Percentiles rank a stretch among this genome's conserved stretches.
Conservation (phyloP, 495 filamentous ascomycete species). For the Neurospora terricola region DNA sequence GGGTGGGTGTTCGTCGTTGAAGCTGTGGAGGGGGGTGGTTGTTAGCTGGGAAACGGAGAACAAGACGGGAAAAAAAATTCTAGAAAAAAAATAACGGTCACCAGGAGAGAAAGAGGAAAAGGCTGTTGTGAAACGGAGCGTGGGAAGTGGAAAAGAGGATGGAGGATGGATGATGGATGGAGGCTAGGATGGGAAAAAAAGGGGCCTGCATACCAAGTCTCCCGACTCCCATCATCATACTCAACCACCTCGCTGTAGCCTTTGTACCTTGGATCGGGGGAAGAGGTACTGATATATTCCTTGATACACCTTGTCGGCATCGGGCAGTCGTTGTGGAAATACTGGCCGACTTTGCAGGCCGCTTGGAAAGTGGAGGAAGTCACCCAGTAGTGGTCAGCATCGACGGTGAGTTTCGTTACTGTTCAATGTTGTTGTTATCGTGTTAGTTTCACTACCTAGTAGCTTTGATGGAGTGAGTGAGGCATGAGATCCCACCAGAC, state of each 20-base stretch:
- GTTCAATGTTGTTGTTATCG: background rate
- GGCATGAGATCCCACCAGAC: background rate
- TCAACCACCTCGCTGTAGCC: background rate
- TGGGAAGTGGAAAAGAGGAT: too few relatives aligned
- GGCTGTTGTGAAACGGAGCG: too few relatives aligned
- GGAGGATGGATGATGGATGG: too few relatives aligned
- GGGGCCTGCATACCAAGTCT: background rate
- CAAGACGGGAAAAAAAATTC: background rate
- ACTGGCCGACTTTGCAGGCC: background rate
- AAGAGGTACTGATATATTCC: background rate
- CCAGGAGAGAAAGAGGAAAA: too few relatives aligned
- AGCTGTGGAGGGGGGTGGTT: background rate
- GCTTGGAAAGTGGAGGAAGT: background rate
- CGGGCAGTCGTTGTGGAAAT: background rate
- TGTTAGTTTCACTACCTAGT: background rate
- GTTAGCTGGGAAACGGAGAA: background rate
- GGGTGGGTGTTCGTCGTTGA: background rate
- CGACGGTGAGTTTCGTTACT: background rate
- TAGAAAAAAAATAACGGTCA: background rate
- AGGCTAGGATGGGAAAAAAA: background rate
- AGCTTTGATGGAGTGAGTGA: background rate
- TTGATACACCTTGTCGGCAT: background rate
- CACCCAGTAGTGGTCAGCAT: background rate
- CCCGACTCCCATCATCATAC: background rate
- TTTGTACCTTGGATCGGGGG: background rate